Evolutionary conservation across 768 basidiomycete species (phyloP).

Genomic region (Leccinum incarnatum): DNA sequence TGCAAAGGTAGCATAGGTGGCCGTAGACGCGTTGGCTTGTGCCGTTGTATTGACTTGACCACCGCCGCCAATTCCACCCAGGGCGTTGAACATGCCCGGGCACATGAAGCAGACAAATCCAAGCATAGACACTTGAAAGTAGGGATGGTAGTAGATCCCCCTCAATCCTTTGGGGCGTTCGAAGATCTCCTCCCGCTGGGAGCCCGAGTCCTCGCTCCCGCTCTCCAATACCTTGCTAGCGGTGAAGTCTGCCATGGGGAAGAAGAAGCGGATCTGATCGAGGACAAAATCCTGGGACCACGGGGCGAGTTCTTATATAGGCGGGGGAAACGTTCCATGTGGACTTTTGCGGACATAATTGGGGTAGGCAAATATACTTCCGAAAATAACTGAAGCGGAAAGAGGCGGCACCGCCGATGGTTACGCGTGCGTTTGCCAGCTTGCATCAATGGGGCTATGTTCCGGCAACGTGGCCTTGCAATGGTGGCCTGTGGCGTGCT

Average conservation of each 20-base stretch:
- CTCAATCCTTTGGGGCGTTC: conserved; percentile 50
- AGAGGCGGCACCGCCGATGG: neutral
- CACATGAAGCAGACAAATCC: conserved; percentile 66
- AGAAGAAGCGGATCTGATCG: neutral
- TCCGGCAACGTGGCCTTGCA: neutral
- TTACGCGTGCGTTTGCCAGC: neutral
- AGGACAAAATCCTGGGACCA: neutral
- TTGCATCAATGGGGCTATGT: neutral
- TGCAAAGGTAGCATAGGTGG: conserved; percentile 65
- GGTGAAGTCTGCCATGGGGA: conserved; percentile 15
- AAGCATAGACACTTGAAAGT: conserved; percentile 48
- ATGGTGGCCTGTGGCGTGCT: neutral
- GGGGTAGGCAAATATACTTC: neutral
- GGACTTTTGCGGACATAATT: conserved; percentile 13
- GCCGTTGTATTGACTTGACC: conserved; percentile 68
- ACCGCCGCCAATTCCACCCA: conserved; percentile 77
- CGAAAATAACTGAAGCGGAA: neutral
- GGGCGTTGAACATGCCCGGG: conserved; percentile 73
- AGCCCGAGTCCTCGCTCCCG: conserved; percentile 30
- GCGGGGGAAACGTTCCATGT: neutral
- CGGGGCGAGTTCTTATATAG: conserved; percentile 15
- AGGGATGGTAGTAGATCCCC: conserved; percentile 57
- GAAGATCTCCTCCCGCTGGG: conserved; percentile 32
- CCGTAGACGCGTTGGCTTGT: conserved; percentile 66
- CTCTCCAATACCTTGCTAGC: conserved; percentile 23